phyloP scores from a whole-genome alignment of 768 basidiomycete genomes.

The Melanogaster broomeanus region DNA sequence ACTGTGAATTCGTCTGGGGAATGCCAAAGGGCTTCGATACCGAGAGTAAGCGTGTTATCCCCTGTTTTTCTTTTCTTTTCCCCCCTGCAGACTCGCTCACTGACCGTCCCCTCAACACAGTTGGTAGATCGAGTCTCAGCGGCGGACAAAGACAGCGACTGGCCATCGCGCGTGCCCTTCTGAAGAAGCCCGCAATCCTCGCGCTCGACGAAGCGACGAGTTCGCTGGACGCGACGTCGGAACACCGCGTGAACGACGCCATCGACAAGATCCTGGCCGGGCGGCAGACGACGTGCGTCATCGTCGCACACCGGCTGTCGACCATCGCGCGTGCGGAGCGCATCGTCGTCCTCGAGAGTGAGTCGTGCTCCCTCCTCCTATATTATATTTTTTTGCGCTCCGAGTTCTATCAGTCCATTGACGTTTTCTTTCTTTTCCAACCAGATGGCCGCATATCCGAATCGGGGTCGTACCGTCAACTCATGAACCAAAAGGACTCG shows the following conservation, averaged over 20 bases:
- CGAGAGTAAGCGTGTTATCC: constrained; percentile 56
- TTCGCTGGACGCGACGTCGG: constrained; percentile 86
- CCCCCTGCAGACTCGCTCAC: constrained; percentile 39
- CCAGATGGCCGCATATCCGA: constrained; percentile 79
- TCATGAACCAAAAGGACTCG: constrained; percentile 72
- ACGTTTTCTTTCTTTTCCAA: background rate
- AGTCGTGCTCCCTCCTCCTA: constrained; percentile 12
- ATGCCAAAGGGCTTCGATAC: constrained; percentile 96
- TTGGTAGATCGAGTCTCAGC: constrained; percentile 30
- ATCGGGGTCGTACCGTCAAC: constrained; percentile 75
- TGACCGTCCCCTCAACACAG: constrained; percentile 20
- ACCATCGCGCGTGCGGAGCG: constrained; percentile 89
- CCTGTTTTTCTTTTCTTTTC: background rate
- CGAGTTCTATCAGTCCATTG: background rate
- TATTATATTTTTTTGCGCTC: too few relatives aligned
- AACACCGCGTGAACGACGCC: constrained; percentile 82
- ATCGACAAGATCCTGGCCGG: constrained; percentile 84
- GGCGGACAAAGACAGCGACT: constrained; percentile 83
- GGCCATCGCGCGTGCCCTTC: constrained; percentile 82
- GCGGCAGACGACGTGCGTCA: constrained; percentile 81
- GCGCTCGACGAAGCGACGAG: constrained; percentile 90
- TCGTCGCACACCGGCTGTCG: constrained; percentile 88
- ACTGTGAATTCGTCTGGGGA: constrained; percentile 95
- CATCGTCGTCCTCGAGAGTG: constrained; percentile 87
- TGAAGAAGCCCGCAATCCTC: constrained; percentile 87